Conservation (phyloP, 2,329 filamentous ascomycete species). For the Cytospora piceae region DNA sequence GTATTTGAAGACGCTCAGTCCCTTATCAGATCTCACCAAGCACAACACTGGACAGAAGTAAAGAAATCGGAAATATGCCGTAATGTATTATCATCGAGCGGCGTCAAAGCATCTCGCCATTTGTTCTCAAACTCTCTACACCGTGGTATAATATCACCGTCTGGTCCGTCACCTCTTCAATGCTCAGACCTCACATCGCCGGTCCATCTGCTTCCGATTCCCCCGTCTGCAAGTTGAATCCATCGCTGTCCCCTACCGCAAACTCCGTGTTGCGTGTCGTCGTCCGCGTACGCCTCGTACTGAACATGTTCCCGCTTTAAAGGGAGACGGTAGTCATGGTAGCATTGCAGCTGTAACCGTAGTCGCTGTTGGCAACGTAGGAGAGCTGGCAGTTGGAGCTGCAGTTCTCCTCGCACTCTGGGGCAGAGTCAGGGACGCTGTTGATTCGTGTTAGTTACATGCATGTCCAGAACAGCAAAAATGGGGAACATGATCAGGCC, state of each 20-base stretch:
- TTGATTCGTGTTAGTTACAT: neutral
- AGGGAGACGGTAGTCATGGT: neutral
- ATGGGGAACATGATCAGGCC: neutral
- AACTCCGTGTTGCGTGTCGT: neutral
- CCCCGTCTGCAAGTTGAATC: neutral
- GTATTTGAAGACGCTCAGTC: too few species aligned
- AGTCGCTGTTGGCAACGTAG: conserved; percentile 27
- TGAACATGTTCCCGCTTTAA: neutral
- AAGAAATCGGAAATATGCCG: neutral
- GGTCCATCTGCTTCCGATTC: neutral
- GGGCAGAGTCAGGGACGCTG: conserved; percentile 17
- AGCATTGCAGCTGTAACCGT: conserved; percentile 22
- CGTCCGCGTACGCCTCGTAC: neutral
- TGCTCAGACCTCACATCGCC: too few species aligned
- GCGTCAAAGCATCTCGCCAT: neutral
- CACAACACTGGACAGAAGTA: too few species aligned
- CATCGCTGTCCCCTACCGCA: too few species aligned
- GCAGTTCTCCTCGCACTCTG: conserved; percentile 18
- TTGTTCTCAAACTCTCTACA: neutral
- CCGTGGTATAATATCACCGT: neutral
- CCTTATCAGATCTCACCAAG: too few species aligned
- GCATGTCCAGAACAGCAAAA: too few species aligned
- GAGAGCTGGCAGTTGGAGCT: conserved; percentile 25
- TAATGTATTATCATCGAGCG: neutral
- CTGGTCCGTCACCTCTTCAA: neutral